Percentiles rank a stretch among this genome's conserved stretches.
phyloP scores from a whole-genome alignment of 2,329 filamentous ascomycete genomes.

The Trichoderma sp. region DNA sequence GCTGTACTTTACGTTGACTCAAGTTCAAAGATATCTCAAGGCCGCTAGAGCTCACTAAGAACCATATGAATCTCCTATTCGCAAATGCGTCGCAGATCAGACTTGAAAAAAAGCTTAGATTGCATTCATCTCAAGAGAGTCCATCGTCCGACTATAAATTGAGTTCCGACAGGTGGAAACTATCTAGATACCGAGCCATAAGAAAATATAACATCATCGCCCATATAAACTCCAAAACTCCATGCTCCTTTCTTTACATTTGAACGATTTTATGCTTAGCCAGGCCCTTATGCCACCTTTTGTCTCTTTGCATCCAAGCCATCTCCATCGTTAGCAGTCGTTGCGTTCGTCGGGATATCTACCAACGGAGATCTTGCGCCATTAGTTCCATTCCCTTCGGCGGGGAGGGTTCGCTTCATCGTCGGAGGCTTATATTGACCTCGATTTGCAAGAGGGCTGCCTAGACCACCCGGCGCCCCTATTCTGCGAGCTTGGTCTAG shows the following conservation, averaged over 20 bases:
- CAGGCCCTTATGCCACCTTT: conserved; percentile 45
- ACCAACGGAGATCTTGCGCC: conserved; percentile 50
- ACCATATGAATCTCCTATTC: neutral
- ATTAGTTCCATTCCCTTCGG: conserved; percentile 34
- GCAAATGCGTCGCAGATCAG: neutral
- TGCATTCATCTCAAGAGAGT: neutral
- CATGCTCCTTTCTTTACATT: conserved; percentile 12
- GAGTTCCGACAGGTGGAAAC: neutral
- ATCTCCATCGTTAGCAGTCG: conserved; percentile 33
- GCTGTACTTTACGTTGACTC: conserved; percentile 31
- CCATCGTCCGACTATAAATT: neutral
- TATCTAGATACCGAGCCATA: neutral
- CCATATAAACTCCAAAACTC: conserved; percentile 22
- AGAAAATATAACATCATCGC: neutral
- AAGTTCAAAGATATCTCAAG: neutral
- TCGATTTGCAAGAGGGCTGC: conserved; percentile 63
- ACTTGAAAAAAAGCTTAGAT: neutral
- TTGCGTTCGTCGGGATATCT: conserved; percentile 55
- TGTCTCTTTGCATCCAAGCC: conserved; percentile 57
- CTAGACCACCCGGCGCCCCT: conserved; percentile 57
- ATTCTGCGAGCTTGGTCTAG: conserved; percentile 61
- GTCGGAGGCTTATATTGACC: conserved; percentile 63
- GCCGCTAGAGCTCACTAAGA: no score
- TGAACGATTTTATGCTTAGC: neutral
- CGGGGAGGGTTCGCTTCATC: conserved; percentile 56